These are phyloP conservation scores for Volvox reticuliferus DNA, from an alignment of 139 green algal species.

Conservation along the genomic window DNA sequence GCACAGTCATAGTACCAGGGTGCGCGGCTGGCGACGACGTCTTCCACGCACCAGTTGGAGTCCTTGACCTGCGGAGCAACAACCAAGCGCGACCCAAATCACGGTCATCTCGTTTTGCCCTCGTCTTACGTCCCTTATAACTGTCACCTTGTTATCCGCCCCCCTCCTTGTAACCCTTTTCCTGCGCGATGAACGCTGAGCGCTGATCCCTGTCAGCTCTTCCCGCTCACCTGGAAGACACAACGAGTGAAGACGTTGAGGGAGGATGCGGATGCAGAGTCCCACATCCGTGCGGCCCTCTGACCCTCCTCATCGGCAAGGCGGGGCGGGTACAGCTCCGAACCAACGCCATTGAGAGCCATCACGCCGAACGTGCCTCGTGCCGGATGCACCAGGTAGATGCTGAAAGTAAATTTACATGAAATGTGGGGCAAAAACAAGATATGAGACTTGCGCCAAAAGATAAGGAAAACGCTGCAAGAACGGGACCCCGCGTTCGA, in stretches of 20 bases:
- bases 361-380: conserved; percentile 24
- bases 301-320: not conserved
- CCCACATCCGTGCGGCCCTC: not conserved
- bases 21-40: conserved; percentile 1
- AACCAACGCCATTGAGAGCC: conserved; percentile 1
- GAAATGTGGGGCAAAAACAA: too few relatives aligned
- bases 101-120: too few relatives aligned
- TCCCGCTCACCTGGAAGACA: conserved; percentile 30
- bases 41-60: conserved; percentile 42
- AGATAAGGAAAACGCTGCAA: too few relatives aligned
- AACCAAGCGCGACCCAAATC: not conserved
- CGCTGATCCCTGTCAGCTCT: not conserved
- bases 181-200: not conserved
- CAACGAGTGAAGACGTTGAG: conserved; percentile 48
- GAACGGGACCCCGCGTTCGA: too few relatives aligned
- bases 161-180: too few relatives aligned
- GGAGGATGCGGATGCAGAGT: not conserved
- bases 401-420: not conserved
- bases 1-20: conserved; percentile 51
- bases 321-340: conserved; percentile 18
- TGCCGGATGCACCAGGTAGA: conserved; percentile 27
- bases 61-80: conserved; percentile 24
- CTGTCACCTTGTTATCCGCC: too few relatives aligned
- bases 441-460: too few relatives aligned
- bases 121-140: too few relatives aligned